Base-by-base conservation (phyloP, 2,329 filamentous ascomycete species). In the Penicillium oxalicum region DNA sequence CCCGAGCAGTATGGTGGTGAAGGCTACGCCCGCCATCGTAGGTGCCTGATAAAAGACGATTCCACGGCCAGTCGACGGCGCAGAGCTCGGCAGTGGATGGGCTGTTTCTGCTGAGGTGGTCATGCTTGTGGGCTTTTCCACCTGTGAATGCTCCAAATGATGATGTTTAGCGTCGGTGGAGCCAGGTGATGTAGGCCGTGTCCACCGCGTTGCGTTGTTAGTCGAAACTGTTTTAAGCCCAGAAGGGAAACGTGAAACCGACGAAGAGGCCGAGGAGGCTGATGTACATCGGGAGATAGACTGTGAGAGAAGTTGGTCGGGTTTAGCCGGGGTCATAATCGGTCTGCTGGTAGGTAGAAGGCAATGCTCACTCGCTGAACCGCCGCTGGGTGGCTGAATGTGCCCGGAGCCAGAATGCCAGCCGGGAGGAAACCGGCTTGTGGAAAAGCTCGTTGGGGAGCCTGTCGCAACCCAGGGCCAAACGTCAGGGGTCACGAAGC, bases 371-470 rank as follows among this genome's bases (percentile, higher is more conserved):
- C 80, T 81, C 74, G 82, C 79, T 74, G 78, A 76, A 62, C 81
- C 81, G 73, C 82, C 81, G 70, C 78, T 81, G 57, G 82, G 79
- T 64, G 87, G 87, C 63, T 89, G 77, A 61, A 93, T 83, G 74
- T 91, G 91, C 65, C 88, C 88, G 58, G 82, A 80, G 53, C 83
- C 76, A 44, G 84, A 88, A 71, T 83, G 79, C 88, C 88, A 95
- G 51, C 87, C 88, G 61, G 77, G 81, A 36, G 91, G 89, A 50
- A 95, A 11, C 29, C 29, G 81, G 62, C 61, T 67, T 18, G 18
- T 18, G 54, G 61, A 74, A 62, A 54, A 55, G 4, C 77, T 73
- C 28, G 73, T 72, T 9, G 79, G 63, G 7, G 66, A 74, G 11
- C 76, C 75, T 5, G 76, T 77, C 48, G 79, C 75, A 28, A 82